Conservation (phyloP, 2,329 filamentous ascomycete species). For the Alternaria dauci region DNA sequence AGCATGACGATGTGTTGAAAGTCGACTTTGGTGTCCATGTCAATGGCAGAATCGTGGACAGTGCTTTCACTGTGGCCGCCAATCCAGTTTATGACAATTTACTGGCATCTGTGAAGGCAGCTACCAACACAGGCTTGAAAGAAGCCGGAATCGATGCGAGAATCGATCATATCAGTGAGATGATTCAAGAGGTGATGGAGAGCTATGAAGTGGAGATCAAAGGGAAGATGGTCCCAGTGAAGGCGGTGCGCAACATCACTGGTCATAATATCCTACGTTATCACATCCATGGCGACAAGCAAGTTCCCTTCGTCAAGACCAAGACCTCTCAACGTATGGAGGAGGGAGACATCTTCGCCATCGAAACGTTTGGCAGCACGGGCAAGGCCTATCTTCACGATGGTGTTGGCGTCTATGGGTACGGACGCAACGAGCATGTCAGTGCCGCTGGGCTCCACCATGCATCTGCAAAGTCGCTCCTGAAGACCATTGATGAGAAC, state of each 20-base stretch:
- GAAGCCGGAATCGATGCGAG: constrained; percentile 92
- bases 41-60: constrained; percentile 75
- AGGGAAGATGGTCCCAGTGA: constrained; percentile 78
- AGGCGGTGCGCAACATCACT: constrained; percentile 83
- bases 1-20: constrained; percentile 77
- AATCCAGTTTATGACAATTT: constrained; percentile 73
- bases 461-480: constrained; percentile 80
- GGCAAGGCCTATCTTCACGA: constrained; percentile 85
- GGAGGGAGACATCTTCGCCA: constrained; percentile 92
- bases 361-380: constrained; percentile 94
- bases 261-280: constrained; percentile 93
- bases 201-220: constrained; percentile 85
- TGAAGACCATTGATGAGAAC: constrained; percentile 92
- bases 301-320: constrained; percentile 89
- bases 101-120: constrained; percentile 70
- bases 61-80: constrained; percentile 73
- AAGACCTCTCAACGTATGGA: constrained; percentile 93
- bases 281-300: constrained; percentile 90
- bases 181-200: constrained; percentile 93
- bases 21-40: constrained; percentile 76
- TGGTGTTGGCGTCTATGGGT: constrained; percentile 69
- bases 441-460: constrained; percentile 76
- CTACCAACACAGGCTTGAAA: constrained; percentile 77
- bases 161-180: constrained; percentile 80
- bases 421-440: constrained; percentile 75